A percentile compares a stretch with the other conserved stretches of the same genome.
Conservation (phyloP, 805 yeast species). For the Starmerella bacillaris region DNA sequence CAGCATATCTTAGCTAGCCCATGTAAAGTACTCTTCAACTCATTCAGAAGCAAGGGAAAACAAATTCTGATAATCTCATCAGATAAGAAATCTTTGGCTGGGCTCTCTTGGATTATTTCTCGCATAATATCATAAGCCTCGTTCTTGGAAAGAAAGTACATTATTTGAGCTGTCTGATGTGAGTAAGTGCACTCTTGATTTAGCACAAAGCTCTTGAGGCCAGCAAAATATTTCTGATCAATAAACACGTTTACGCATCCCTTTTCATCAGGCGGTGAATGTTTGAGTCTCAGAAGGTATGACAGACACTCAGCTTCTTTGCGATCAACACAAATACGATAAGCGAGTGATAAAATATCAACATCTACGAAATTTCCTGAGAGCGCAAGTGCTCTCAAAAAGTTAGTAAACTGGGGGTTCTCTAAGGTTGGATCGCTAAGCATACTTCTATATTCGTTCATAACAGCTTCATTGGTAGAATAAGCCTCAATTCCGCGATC, state of each 20-base stretch:
- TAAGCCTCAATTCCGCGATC: neutral
- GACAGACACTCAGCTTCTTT: neutral
- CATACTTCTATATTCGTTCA: neutral
- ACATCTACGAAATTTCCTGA: neutral
- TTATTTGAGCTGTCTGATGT: conserved; percentile 16
- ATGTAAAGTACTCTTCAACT: conserved; percentile 32
- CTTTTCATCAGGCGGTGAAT: neutral
- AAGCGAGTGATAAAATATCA: conserved; percentile 33
- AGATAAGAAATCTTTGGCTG: no score
- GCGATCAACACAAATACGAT: conserved; percentile 2
- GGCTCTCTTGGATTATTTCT: no score
- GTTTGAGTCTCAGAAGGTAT: neutral
- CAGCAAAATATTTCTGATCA: neutral
- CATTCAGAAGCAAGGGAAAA: conserved; percentile 33
- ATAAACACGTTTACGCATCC: neutral
- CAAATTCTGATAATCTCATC: conserved; percentile 30
- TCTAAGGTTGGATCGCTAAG: conserved; percentile 6
- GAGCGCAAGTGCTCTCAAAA: no score
- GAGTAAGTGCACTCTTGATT: no score
- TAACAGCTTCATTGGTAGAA: neutral
- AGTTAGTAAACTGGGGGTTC: conserved; percentile 12
- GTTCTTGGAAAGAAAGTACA: conserved; percentile 18
- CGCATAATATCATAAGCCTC: conserved; percentile 41
- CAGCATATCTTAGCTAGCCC: conserved; percentile 23
- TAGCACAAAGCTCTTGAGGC: conserved; percentile 5